Percentiles rank a stretch among this genome's conserved stretches.
Conservation (phyloP, 2,329 filamentous ascomycete genomes). For the Phaeosphaeria sp. region DNA sequence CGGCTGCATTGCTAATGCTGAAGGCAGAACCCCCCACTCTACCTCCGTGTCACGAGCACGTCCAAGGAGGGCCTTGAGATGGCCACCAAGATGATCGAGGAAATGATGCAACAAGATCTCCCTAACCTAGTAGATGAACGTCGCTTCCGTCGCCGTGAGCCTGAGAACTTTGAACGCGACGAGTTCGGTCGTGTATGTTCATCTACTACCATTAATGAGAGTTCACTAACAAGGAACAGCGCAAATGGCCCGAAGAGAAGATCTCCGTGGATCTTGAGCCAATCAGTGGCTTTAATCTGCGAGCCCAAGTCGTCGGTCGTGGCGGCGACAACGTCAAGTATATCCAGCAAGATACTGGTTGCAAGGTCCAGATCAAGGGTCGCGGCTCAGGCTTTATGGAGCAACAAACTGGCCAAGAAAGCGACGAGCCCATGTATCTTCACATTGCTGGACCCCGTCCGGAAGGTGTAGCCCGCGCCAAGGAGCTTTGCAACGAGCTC, state of each 20-base stretch:
- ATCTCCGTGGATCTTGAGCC: conserved; percentile 91
- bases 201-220: background rate
- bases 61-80: conserved; percentile 89
- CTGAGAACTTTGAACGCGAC: conserved; percentile 83
- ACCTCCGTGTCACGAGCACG: conserved; percentile 93
- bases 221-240: conserved; percentile 60
- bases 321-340: conserved; percentile 97
- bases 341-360: conserved; percentile 93
- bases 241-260: conserved; percentile 98
- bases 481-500: conserved; percentile 87
- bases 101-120: conserved; percentile 94
- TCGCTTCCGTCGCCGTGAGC: conserved; percentile 84
- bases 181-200: conserved; percentile 81
- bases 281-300: conserved; percentile 91
- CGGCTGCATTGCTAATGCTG: background rate
- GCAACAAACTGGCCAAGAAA: conserved; percentile 83
- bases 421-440: conserved; percentile 95
- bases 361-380: conserved; percentile 97
- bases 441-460: conserved; percentile 93
- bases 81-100: conserved; percentile 87
- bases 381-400: conserved; percentile 95
- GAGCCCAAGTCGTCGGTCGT: conserved; percentile 93
- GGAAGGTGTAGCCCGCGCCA: conserved; percentile 83
- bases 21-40: conserved; percentile 83
- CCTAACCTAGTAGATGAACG: conserved; percentile 95